A percentile compares a stretch with the other conserved stretches of the same genome.
phyloP scores from a whole-genome alignment of 2,329 filamentous ascomycete species.

The Plectosphaerella sp. region DNA sequence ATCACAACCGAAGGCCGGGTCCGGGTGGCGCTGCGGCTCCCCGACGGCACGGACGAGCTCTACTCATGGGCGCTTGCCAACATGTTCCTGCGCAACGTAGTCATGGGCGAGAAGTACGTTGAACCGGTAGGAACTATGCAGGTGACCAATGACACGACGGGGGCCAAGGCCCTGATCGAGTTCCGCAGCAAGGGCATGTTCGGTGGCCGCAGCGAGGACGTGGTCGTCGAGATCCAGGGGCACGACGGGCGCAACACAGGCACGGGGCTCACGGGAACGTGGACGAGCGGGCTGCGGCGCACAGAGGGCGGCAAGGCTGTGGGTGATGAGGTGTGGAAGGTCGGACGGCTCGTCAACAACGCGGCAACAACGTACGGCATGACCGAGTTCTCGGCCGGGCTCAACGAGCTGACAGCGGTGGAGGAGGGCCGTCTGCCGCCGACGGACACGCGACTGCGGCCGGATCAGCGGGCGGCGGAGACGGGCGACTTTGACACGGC shows the following conservation, averaged over 20 bases:
- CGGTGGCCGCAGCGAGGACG: slow-evolving; percentile 87
- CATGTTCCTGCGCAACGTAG: slow-evolving; percentile 90
- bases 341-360: slow-evolving; percentile 72
- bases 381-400: slow-evolving; percentile 70
- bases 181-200: slow-evolving; percentile 98
- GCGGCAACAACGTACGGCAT: slow-evolving; percentile 79
- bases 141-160: slow-evolving; percentile 77
- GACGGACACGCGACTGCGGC: slow-evolving; percentile 79
- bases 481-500: slow-evolving; percentile 77
- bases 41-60: slow-evolving; percentile 67
- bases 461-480: slow-evolving; percentile 84
- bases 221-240: slow-evolving; percentile 70
- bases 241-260: slow-evolving; percentile 61
- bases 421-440: slow-evolving; percentile 71
- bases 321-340: slow-evolving; percentile 72
- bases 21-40: slow-evolving; percentile 64
- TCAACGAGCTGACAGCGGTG: slow-evolving; percentile 83
- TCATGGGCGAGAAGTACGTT: slow-evolving; percentile 96
- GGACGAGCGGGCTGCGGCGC: slow-evolving; percentile 71
- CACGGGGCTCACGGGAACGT: slow-evolving; percentile 72
- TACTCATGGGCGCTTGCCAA: slow-evolving; percentile 89
- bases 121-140: slow-evolving; percentile 91
- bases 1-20: slow-evolving; percentile 88
- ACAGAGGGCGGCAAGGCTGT: slow-evolving; percentile 57
- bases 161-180: slow-evolving; percentile 77